phyloP scores from a whole-genome alignment of 257 asterid species.

The Oldenlandia corymbosa region DNA sequence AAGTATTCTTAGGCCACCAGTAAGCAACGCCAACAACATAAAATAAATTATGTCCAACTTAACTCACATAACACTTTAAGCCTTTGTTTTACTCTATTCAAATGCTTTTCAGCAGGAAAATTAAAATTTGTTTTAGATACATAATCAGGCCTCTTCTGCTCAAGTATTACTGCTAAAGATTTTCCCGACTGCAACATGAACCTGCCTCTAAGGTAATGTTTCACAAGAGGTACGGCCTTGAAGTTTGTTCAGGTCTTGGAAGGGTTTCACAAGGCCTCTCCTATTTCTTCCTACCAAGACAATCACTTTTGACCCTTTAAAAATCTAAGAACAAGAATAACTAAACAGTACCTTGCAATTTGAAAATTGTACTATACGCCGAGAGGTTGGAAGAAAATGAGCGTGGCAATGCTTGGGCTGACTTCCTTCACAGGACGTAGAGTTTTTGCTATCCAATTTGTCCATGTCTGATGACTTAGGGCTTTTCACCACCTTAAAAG shows the following conservation, averaged over 20 bases:
- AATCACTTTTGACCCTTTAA: too few species aligned
- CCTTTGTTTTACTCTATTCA: neutral
- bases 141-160: neutral
- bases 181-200: neutral
- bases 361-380: conserved; percentile 92
- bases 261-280: neutral
- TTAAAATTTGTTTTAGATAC: neutral
- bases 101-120: neutral
- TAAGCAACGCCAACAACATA: too few species aligned
- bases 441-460: conserved; percentile 30
- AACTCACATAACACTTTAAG: neutral
- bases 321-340: neutral
- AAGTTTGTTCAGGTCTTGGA: neutral
- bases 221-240: neutral
- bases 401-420: conserved; percentile 44
- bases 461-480: conserved; percentile 25
- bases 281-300: neutral
- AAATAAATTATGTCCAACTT: too few species aligned
- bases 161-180: neutral
- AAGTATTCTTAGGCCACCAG: neutral
- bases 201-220: neutral
- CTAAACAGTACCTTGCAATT: conserved; percentile 69
- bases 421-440: conserved; percentile 19
- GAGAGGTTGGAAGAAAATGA: conserved; percentile 86
- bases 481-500: conserved; percentile 36